Base-by-base conservation (phyloP, 495 filamentous ascomycete species). In the Aspergillus coremiiformis region DNA sequence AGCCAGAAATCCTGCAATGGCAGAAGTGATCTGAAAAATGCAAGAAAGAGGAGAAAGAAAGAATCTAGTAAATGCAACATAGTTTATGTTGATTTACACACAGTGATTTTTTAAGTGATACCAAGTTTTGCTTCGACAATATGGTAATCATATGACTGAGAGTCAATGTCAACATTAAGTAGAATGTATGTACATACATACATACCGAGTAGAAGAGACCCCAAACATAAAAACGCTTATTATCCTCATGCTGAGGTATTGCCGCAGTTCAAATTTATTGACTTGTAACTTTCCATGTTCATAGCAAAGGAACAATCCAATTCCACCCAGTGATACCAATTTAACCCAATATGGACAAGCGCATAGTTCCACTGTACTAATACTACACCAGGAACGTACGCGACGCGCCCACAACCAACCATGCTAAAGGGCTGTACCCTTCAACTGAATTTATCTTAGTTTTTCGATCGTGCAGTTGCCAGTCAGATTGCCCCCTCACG, bases 291-390 rank as follows among this genome's bases (percentile, higher is more conserved):
- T n/a, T n/a, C n/a, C n/a, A n/a, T n/a, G n/a, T n/a, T n/a, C n/a
- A n/a, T n/a, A n/a, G n/a, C n/a, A n/a, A n/a, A n/a, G n/a, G n/a
- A n/a, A n/a, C 8, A 41, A 12, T 21, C 37, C 17, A 41, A 5
- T 41, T 41, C 17, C 37, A 41, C 37, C 29, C 41, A 29, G 23
- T n/a, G 17, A 19, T 39, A 20, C 44, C 61, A 60, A 61, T 64
- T 59, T 57, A 55, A 0, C 61, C 57, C 1, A 37, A 64, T 51
- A 14, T 0, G 58, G 58, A 49, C 53, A 56, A 56, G 59, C 51
- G 53, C 55, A 59, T 55, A 48, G 12, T 48, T 52, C 21, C 32
- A 35, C 32, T 35, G 52, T 54, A 47, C 20, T 23, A 54, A 51
- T 26, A 51, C 42, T 26, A 53, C 47, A 53, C 50, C 45, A 39